phyloP scores from a whole-genome alignment of 2,329 filamentous ascomycete genomes.

The Arthrobotrys conoides region DNA sequence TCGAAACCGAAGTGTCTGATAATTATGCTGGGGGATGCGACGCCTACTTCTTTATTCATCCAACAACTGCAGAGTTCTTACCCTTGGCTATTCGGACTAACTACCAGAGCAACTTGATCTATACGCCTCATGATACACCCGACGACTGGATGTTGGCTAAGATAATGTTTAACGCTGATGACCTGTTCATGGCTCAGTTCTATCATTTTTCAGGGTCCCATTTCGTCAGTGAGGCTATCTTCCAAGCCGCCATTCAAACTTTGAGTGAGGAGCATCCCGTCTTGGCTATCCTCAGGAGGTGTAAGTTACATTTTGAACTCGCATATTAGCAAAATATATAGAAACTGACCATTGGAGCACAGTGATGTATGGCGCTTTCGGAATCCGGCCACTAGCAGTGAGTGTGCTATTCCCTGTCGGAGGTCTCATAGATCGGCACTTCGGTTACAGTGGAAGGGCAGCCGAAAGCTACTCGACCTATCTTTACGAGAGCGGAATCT shows the following conservation, averaged over 20 bases:
- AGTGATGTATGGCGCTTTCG: slow-evolving; percentile 66
- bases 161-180: slow-evolving; percentile 66
- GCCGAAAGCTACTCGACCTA: slow-evolving; percentile 65
- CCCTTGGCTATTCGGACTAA: slow-evolving; percentile 71
- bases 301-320: slow-evolving; percentile 63
- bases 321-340: neutral
- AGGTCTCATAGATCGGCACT: slow-evolving; percentile 65
- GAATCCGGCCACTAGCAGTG: slow-evolving; percentile 65
- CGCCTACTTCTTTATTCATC: slow-evolving; percentile 69
- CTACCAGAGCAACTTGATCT: slow-evolving; percentile 67
- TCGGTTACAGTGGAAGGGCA: slow-evolving; percentile 65
- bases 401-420: slow-evolving; percentile 65
- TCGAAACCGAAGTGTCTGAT: slow-evolving; percentile 58
- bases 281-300: slow-evolving; percentile 66
- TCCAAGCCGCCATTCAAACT: slow-evolving; percentile 69
- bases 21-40: slow-evolving; percentile 68
- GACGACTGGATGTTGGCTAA: slow-evolving; percentile 72
- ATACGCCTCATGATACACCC: slow-evolving; percentile 69
- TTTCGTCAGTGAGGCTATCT: slow-evolving; percentile 68
- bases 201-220: slow-evolving; percentile 69
- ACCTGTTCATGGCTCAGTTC: slow-evolving; percentile 69
- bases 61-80: slow-evolving; percentile 67
- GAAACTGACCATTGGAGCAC: slow-evolving; percentile 1
- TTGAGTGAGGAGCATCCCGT: slow-evolving; percentile 70
- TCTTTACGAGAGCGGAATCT: slow-evolving; percentile 64